Base-by-base conservation (phyloP, 2,329 filamentous ascomycete genomes). In the Monosporascus sp. region DNA sequence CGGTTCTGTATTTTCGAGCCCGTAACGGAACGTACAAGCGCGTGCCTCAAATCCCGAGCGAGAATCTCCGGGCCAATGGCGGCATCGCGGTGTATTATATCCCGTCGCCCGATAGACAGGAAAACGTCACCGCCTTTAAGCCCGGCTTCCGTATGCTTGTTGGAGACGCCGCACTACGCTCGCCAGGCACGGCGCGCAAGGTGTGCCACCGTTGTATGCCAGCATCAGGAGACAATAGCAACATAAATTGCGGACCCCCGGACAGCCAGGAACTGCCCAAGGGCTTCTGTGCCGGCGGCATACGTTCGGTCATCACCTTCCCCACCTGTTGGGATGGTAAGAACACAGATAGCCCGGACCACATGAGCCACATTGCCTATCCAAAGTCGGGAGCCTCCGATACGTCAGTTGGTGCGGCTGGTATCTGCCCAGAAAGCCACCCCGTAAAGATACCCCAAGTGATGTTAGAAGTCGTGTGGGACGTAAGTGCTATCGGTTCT, bases 401-500 rank as follows among this genome's bases (percentile, higher is more conserved):
- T 22, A 72, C 77, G 52, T 57, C 51, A 2, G 58, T 58, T 49
- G 56, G 56, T 24, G 54, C 56, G 14, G 68, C 59, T 41, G 79
- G 78, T 14, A 59, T 61, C n/a, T 83, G 80, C 58, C 80, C 79
- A 0, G 49, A 35, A 2, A 70, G 69, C 2, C 78, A 81, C 61
- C 81, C 80, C 1, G 74, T 77, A 1, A 79, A 78, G 58, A 69
- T 84, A 3, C 74, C 82, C 16, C 82, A 81, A 19, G 73, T 87
- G 53, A 84, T 86, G 71, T 80, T 74, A 60, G 82, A 85, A 66
- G 77, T 82, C 52, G 77, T 82, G 63, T 86, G 77, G 74, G 66
- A 74, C 50, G 63, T 65, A 51, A 70, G 62, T 65, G 6, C n/a
- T 27, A 40, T 38, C 8, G 16, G 3, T 49, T 52, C 26, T 16